Evolutionary conservation across 1,284 basidiomycete species (phyloP), one percentile per base, ranked within the genome.

Genomic region (Rhodotorula mucilaginosa): DNA sequence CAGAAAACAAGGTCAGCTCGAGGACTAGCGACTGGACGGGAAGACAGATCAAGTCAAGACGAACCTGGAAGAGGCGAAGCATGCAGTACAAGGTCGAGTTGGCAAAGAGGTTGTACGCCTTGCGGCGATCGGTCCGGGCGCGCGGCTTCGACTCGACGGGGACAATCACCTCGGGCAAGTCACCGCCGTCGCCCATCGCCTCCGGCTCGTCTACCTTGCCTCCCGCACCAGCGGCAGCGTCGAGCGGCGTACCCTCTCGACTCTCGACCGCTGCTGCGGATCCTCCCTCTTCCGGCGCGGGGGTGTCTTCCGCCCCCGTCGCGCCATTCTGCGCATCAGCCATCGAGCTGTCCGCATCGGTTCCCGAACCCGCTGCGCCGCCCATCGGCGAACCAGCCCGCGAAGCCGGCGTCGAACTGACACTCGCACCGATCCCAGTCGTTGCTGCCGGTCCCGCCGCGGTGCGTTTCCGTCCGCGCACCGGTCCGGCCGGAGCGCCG

Each of bases 51-150:
- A 51, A 39, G 39, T 39, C 39, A 64, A 54, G 69, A 81, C 87
- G 76, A 77, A 93, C 93, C 88, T 96, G 92, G 56, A 97, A 81
- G 65, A 97, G 83, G 61, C 96, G 88, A 77, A 97, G 81, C 71
- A 97, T 82, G 26, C 92, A 90, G 83, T 97, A 99, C 81, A 94
- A 92, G 57, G 92, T 90, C 70, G 92, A 93, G 83, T 97, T 96
- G 76, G 88, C 88, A 82, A 97, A 98, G 83, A 98, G 93, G 49
- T 85, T 86, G 71, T 81, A 78, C 13, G 65, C 56, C 31, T 60
- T 59, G 49, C 74, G 71, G 69, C 44, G 64, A 23, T 68, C 71
- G 15, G 76, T 70, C 26, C 65, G 60, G 61, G 81, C 80, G 13
- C 26, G 54, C 71, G 81, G 81, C 64, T 81, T 80, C 34, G 81